Evolutionary conservation across 2,329 filamentous ascomycete genomes (phyloP), one percentile per base, ranked within the genome.

Genomic region (Stachybotrys elegans): DNA sequence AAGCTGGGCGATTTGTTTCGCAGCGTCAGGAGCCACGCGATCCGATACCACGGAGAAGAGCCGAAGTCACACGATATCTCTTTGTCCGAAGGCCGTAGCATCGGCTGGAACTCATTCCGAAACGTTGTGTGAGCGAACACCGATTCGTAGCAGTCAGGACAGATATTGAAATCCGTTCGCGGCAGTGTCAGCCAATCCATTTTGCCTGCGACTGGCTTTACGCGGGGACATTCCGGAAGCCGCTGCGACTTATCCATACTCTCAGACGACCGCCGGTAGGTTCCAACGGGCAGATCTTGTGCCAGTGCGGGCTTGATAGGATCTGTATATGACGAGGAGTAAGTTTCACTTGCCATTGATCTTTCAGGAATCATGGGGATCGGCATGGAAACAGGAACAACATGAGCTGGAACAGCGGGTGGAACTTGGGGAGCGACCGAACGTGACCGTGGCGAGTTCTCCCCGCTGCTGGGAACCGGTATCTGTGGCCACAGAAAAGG

Each of bases 181-280:
- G 80, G 79, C 5, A 96, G 71, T 0, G 84, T 91, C 48, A 90
- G 81, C 88, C 91, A 96, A 56, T 93, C 88, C 49, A 84, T 72
- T 48, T 83, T 76, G 2, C 83, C 82, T 9, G 76, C 68, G 12
- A 80, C 75, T 11, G 79, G 78, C 5, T 74, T 68, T 31, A 76
- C 79, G 48, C 88, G 76, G 6, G 83, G 84, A 54, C 91, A 95
- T 3, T 81, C 74, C 4, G 86, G 79, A 13, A 91, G 71, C 19
- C 6, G 73, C 43, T 44, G 55, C 44, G 34, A 47, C 35, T 22
- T 52, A 34, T 54, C 56, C 22, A 50, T 47, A 35, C 57, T 58
- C 47, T 84, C 75, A 1, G 76, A 77, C 52, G 75, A 78, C 6
- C 75, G 71, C 34, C 76, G 67, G 51, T 73, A 79, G 2, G 71